These are phyloP conservation scores for Hygrophorus russula DNA, from an alignment of 768 basidiomycete species.

Conservation along the genomic window DNA sequence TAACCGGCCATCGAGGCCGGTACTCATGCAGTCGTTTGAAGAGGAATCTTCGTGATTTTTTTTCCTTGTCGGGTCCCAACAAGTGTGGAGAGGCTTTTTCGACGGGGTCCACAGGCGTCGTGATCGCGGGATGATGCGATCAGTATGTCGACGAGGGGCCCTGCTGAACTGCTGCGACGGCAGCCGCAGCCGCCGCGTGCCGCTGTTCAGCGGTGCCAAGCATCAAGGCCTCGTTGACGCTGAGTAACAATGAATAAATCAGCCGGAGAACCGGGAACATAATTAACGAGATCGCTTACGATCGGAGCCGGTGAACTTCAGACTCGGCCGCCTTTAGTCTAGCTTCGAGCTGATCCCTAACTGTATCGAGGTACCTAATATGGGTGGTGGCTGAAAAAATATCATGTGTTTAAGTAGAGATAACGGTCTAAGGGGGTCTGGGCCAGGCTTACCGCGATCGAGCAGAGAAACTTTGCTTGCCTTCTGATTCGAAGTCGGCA, in stretches of 20 bases:
- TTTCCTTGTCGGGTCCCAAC: constrained; percentile 12
- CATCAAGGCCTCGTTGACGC: constrained; percentile 85
- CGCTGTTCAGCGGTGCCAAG: constrained; percentile 70
- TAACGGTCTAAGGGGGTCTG: constrained; percentile 2
- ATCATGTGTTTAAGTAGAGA: constrained; percentile 9
- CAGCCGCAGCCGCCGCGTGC: constrained; percentile 42
- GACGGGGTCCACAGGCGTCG: constrained; percentile 13
- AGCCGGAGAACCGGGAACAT: background rate
- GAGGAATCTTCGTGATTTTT: constrained; percentile 15
- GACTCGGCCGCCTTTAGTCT: constrained; percentile 69
- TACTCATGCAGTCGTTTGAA: constrained; percentile 29
- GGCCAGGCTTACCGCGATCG: constrained; percentile 53
- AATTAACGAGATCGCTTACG: background rate
- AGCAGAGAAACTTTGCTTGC: constrained; percentile 86
- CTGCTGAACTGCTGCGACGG: constrained; percentile 37
- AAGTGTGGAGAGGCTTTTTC: constrained; percentile 16
- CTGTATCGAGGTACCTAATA: constrained; percentile 79
- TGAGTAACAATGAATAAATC: constrained; percentile 28
- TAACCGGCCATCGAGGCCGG: constrained; percentile 14
- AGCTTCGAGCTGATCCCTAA: constrained; percentile 63
- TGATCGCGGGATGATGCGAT: constrained; percentile 20
- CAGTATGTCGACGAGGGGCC: constrained; percentile 29
- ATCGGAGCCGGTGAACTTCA: constrained; percentile 60
- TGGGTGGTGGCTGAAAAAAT: constrained; percentile 56
- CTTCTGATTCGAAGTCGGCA: constrained; percentile 87